These are phyloP conservation scores for Jamesozyma spencerorum DNA, from an alignment of 805 yeast genomes.

Conservation along the genomic window DNA sequence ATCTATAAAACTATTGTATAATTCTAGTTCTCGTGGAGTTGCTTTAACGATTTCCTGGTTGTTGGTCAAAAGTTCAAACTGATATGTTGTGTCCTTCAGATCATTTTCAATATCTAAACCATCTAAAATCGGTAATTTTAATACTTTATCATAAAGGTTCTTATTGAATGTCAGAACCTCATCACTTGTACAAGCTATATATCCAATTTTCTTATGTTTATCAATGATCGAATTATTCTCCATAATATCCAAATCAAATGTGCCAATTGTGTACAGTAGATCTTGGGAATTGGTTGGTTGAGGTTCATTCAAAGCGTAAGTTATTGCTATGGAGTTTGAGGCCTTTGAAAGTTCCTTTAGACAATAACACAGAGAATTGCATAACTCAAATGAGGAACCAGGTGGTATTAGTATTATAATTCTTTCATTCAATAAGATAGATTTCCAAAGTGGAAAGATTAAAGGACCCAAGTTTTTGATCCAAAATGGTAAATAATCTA, in stretches of 20 bases:
- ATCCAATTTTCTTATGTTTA: constrained; percentile 9
- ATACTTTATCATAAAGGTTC: constrained; percentile 21
- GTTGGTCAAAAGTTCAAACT: constrained; percentile 7
- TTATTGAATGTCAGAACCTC: constrained; percentile 19
- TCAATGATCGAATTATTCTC: neutral
- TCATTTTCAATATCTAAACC: neutral
- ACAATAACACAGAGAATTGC: constrained; percentile 24
- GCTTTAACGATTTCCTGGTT: constrained; percentile 15
- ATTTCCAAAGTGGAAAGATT: constrained; percentile 28
- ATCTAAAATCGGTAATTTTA: constrained; percentile 13
- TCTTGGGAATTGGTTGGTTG: neutral
- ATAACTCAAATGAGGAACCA: constrained; percentile 21
- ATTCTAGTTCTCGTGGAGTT: constrained; percentile 23
- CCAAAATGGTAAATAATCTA: constrained; percentile 16
- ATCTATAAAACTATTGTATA: constrained; percentile 10
- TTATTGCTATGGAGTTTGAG: constrained; percentile 1
- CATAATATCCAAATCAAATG: constrained; percentile 11
- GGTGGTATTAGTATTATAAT: constrained; percentile 22
- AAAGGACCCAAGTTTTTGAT: constrained; percentile 26
- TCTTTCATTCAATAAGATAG: constrained; percentile 21
- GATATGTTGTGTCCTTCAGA: constrained; percentile 1
- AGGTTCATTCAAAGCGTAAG: neutral
- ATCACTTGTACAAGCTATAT: constrained; percentile 28
- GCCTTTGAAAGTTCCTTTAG: constrained; percentile 16
- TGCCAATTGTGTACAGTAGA: constrained; percentile 9